Evolutionary conservation across 1,139 yeast genomes (phyloP), one percentile per base, ranked within the genome.

Genomic region (Suhomyces atakaporum): DNA sequence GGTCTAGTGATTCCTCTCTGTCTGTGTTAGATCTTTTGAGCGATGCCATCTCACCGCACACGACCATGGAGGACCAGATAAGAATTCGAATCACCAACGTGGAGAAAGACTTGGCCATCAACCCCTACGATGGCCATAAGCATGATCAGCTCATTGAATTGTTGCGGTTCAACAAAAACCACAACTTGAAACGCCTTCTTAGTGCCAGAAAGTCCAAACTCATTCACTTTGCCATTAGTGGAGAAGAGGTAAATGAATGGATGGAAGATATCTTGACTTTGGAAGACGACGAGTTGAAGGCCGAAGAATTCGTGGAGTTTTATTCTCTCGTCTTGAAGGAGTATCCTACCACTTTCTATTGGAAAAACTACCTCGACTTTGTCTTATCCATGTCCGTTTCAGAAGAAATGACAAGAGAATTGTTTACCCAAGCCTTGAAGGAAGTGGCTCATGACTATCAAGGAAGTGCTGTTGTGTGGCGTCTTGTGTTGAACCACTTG

Each of bases 381-480:
- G 31, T 36, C 12, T 15, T 29, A 5, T 25, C 16, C 10, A 20
- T 33, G 11, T 35, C 27, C 12, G 19, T 34, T 7, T 26, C 43
- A 2, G 20, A n/a, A 6, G 39, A 21, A 2, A 29, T 26, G 34
- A 18, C 30, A 35, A 37, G 27, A 20, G 31, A 10, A 3, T 30
- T 47, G 9, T 48, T 58, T 20, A 45, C 50, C 3, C 39, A 39
- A 7, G 63, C 67, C 7, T 48, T 67, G 30, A 43, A 50, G 1
- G 59, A 56, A 7, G 61, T 65, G 2, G 58, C 54, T 5, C 50
- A 62, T 39, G 75, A 72, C 38, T 67, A 60, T 33, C 51, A 50
- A n/a, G 50, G 59, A 14, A 60, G 73, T 31, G 52, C 61, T 27
- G 32, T 39, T 13, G 49, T 75, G 2, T 75, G 79, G 75, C 44